Conservation (phyloP, 805 yeast species). For the Ogataea angusta region DNA sequence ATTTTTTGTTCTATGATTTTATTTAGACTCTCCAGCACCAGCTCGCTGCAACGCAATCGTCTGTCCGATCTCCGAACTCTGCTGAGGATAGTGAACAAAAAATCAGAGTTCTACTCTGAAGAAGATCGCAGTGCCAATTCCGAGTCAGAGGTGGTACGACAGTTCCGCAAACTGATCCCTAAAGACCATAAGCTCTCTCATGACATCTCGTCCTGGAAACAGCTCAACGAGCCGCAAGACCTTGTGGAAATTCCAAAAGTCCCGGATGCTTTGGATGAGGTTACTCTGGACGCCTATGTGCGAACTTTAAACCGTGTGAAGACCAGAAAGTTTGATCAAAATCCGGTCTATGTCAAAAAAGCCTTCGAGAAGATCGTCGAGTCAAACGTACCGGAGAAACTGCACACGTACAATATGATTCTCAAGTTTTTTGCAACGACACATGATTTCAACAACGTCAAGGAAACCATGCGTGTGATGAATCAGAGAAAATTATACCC, state of each 20-base stretch:
- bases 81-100: background rate
- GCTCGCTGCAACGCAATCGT: slow-evolving; percentile 1
- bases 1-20: background rate
- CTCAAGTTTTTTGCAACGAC: slow-evolving; percentile 12
- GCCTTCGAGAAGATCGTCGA: slow-evolving; percentile 12
- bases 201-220: slow-evolving; percentile 5
- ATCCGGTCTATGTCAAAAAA: slow-evolving; percentile 9
- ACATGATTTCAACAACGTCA: slow-evolving; percentile 13
- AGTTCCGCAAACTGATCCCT: slow-evolving; percentile 8
- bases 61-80: background rate
- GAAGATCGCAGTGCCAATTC: slow-evolving; percentile 8
- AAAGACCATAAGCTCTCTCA: background rate
- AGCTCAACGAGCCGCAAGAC: slow-evolving; percentile 5
- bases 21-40: background rate
- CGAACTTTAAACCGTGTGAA: slow-evolving; percentile 7
- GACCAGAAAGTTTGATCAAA: slow-evolving; percentile 10
- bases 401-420: slow-evolving; percentile 18
- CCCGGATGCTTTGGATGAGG: slow-evolving; percentile 11
- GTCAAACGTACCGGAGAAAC: slow-evolving; percentile 9
- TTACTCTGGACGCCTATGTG: slow-evolving; percentile 10
- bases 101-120: slow-evolving; percentile 8
- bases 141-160: slow-evolving; percentile 14
- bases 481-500: slow-evolving; percentile 10
- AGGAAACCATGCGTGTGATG: slow-evolving; percentile 9
- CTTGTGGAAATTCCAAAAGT: slow-evolving; percentile 7